phyloP scores from a whole-genome alignment of 768 basidiomycete species.

The Leucogyrophana mollusca region DNA sequence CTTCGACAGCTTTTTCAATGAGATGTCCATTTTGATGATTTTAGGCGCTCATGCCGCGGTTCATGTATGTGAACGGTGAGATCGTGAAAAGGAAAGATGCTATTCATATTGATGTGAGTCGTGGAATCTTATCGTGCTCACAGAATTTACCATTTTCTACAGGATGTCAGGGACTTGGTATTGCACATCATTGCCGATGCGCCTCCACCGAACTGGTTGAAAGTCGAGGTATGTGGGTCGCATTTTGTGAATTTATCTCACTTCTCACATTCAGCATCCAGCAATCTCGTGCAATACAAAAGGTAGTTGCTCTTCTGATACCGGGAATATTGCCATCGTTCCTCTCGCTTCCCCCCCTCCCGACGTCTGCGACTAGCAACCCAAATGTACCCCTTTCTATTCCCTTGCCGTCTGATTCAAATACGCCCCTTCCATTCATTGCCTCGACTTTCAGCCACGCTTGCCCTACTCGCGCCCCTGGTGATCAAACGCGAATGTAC shows the following conservation, averaged over 20 bases:
- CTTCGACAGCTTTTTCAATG: conserved; percentile 3
- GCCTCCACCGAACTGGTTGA: conserved; percentile 85
- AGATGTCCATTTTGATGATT: conserved; percentile 8
- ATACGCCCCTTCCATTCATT: conserved; percentile 58
- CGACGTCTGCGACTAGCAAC: conserved; percentile 63
- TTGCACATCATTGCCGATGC: conserved; percentile 81
- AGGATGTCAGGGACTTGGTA: conserved; percentile 89
- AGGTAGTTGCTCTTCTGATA: conserved; percentile 76
- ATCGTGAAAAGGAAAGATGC: conserved; percentile 72
- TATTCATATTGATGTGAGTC: conserved; percentile 76
- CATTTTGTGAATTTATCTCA: neutral
- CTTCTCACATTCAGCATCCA: conserved; percentile 28
- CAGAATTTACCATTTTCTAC: conserved; percentile 5
- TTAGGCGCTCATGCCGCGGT: conserved; percentile 48
- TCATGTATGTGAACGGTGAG: conserved; percentile 79
- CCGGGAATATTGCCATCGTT: conserved; percentile 82
- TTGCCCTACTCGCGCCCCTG: conserved; percentile 90
- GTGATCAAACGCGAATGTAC: conserved; percentile 82
- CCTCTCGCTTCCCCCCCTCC: conserved; percentile 69
- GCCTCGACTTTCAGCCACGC: conserved; percentile 87
- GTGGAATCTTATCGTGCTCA: neutral
- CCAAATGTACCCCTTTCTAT: conserved; percentile 55
- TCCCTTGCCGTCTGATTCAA: conserved; percentile 32
- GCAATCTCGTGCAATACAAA: conserved; percentile 74
- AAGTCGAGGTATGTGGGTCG: conserved; percentile 61